These are phyloP conservation scores for Pseudozyma sp. DNA, from an alignment of 1,284 basidiomycete species.

Conservation along the genomic window DNA sequence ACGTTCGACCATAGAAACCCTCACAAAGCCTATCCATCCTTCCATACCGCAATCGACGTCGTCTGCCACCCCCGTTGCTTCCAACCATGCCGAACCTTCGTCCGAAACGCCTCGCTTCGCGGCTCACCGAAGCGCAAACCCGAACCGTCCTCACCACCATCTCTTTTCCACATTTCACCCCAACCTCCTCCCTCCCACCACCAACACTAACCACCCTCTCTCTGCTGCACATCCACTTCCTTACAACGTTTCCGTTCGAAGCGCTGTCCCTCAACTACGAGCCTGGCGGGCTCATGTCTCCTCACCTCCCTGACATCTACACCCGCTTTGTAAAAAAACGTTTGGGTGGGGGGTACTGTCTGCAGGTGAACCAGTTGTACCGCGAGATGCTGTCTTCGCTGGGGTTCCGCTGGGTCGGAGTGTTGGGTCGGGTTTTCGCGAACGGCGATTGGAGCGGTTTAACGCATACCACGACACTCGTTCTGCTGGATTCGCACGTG, in stretches of 20 bases:
- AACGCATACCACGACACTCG: constrained; percentile 31
- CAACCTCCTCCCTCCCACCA: constrained; percentile 3
- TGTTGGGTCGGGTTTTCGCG: constrained; percentile 30
- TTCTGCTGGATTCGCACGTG: constrained; percentile 34
- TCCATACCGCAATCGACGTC: too few species aligned
- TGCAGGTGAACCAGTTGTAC: constrained; percentile 38
- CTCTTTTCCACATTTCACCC: constrained; percentile 22
- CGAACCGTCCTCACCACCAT: constrained; percentile 27
- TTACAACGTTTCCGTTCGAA: constrained; percentile 47
- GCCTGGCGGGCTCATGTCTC: constrained; percentile 6
- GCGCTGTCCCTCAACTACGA: constrained; percentile 48
- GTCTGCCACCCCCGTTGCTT: too few species aligned
- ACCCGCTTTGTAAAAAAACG: constrained; percentile 14
- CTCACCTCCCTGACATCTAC: constrained; percentile 15
- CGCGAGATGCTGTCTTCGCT: constrained; percentile 32
- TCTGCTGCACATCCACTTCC: constrained; percentile 35
- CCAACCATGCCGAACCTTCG: constrained; percentile 17
- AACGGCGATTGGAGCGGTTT: constrained; percentile 18
- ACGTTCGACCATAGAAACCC: too few species aligned
- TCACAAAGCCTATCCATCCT: too few species aligned
- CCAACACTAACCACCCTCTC: constrained; percentile 29
- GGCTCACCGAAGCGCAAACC: constrained; percentile 22
- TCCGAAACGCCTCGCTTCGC: constrained; percentile 14
- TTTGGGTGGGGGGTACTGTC: constrained; percentile 45
- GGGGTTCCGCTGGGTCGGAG: constrained; percentile 18